phyloP scores from a whole-genome alignment of 2,329 filamentous ascomycete genomes.

The Plenodomus lindquistii region DNA sequence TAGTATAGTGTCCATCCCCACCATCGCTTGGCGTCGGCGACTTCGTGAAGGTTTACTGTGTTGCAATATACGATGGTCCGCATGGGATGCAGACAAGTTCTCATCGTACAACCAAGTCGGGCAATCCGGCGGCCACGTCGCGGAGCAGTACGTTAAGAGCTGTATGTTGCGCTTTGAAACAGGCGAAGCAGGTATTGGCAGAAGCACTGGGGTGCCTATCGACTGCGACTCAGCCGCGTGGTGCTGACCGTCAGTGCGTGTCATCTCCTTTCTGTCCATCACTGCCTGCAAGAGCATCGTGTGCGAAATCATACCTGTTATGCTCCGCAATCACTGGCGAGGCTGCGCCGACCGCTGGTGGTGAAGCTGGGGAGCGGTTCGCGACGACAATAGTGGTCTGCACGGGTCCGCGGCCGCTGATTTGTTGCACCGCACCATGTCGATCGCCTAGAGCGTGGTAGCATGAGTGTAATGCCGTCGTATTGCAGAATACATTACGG shows the following conservation, averaged over 20 bases:
- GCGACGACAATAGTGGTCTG: conserved; percentile 8
- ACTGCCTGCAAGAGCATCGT: conserved; percentile 14
- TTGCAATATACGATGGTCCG: conserved; percentile 14
- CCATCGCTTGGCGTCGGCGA: conserved; percentile 2
- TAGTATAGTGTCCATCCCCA: conserved; percentile 4
- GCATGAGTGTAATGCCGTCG: conserved; percentile 19
- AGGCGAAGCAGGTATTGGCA: conserved; percentile 7
- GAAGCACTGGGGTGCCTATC: conserved; percentile 14
- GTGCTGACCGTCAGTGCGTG: conserved; percentile 20
- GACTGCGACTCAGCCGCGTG: conserved; percentile 29
- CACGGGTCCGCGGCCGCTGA: neutral
- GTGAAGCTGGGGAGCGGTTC: neutral
- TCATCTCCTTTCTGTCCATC: conserved; percentile 15
- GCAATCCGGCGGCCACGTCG: conserved; percentile 20
- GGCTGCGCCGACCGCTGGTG: conserved; percentile 9
- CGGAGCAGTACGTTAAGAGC: conserved; percentile 9
- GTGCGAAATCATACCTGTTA: conserved; percentile 16
- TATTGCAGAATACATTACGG: conserved; percentile 34
- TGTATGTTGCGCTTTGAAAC: conserved; percentile 8
- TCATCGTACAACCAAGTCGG: conserved; percentile 11
- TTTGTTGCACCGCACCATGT: conserved; percentile 1
- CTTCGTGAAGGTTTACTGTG: conserved; percentile 9
- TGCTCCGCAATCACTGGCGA: conserved; percentile 11
- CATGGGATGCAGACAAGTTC: conserved; percentile 7
- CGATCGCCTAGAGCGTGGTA: neutral